Evolutionary conservation across 2,329 filamentous ascomycete species (phyloP), one percentile per base, ranked within the genome.

Genomic region (Trichoderma breve): DNA sequence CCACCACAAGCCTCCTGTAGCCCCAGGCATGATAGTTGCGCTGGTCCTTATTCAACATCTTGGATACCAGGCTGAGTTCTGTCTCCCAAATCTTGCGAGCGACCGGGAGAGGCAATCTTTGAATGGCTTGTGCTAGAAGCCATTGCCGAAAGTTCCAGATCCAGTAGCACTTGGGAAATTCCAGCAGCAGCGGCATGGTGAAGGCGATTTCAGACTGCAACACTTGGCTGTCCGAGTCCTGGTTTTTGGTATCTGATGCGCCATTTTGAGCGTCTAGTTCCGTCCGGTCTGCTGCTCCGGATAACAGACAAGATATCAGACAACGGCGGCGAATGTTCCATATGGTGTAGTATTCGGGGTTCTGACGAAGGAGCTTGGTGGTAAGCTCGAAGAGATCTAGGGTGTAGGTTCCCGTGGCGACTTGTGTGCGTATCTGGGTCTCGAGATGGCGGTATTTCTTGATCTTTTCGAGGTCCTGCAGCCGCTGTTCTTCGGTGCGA

Each of bases 101-200:
- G 18, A 84, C 79, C 0, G 83, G 71, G 1, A 82, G 74, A 2
- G 89, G 87, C 11, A 97, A 84, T 21, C 90, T 85, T 14, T 85
- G 80, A 61, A 92, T 92, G 39, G 91, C 90, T 80, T 93, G 89
- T 70, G 91, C 85, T 15, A 99, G 85, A 3, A 95, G 84, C 95
- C 96, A 99, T 60, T 92, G 83, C 32, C 96, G 91, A 82, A 98
- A 95, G 76, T 97, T 97, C 96, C 96, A 99, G 78, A 99, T 95
- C 95, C 96, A 98, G 84, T 99, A 99, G 86, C 96, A 98, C 81
- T 99, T 99, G 7, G 96, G 96, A 75, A 90, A 95, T 75, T 94
- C 90, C 74, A 93, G 87, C 64, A 99, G 88, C 24, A 99, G 87
- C 0, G 93, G 93, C 53, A 98, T 89, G 39, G 95, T 91, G 78